Percentiles rank a stretch among this genome's conserved stretches.
phyloP scores from a whole-genome alignment of 805 yeast species.

The Candida easanensis region DNA sequence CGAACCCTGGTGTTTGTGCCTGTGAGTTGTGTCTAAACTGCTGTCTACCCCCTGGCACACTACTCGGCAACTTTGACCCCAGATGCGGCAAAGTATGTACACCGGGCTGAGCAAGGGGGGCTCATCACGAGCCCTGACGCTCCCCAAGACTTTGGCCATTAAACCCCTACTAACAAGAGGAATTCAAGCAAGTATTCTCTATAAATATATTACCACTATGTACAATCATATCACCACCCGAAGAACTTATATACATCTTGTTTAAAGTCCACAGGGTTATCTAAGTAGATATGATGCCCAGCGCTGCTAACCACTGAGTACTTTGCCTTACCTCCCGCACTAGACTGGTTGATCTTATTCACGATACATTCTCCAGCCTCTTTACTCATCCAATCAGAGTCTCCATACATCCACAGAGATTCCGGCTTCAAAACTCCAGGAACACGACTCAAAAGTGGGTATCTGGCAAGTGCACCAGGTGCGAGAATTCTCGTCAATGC shows the following conservation, averaged over 20 bases:
- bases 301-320: conserved; percentile 42
- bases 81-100: too few species aligned
- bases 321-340: conserved; percentile 14
- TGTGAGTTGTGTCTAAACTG: too few species aligned
- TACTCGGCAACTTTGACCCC: too few species aligned
- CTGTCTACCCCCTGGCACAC: too few species aligned
- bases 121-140: too few species aligned
- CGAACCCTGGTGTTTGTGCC: too few species aligned
- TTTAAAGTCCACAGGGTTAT: conserved; percentile 52
- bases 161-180: too few species aligned
- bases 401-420: conserved; percentile 60
- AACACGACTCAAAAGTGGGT: conserved; percentile 55
- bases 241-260: conserved; percentile 33
- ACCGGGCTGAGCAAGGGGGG: too few species aligned
- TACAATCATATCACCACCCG: conserved; percentile 22
- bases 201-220: too few species aligned
- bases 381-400: conserved; percentile 68
- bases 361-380: conserved; percentile 52
- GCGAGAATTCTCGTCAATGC: conserved; percentile 59
- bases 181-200: too few species aligned
- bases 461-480: conserved; percentile 53
- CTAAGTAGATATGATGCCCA: conserved; percentile 71
- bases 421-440: conserved; percentile 33
- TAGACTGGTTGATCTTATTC: conserved; percentile 28
- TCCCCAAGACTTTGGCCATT: too few species aligned